Evolutionary conservation across 495 filamentous ascomycete genomes (phyloP), one percentile per base, ranked within the genome.

Genomic region (Trypethelium eluteriae): DNA sequence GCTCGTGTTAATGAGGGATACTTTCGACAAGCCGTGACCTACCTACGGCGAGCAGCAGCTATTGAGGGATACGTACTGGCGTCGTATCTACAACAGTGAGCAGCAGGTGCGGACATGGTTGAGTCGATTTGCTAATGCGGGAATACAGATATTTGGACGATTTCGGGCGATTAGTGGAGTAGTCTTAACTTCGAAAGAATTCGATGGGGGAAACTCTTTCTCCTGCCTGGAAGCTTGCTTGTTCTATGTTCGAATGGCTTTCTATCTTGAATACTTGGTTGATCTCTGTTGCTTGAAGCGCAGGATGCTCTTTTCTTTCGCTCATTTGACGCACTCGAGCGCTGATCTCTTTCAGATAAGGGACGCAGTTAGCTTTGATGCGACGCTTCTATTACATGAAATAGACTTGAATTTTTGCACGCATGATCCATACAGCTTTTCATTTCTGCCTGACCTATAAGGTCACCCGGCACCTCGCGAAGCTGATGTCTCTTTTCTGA

Each of bases 1-100:
- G 56, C 79, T 18, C 74, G 77, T 16, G 73, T 72, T 44, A 81
- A 78, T 63, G 75, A 78, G 56, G 74, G 70, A 7, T 74, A 81
- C 56, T 84, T 83, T 68, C 71, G 72, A 57, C 72, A 78, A 65
- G 81, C 82, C 11, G 64, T 84, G 35, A 68, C 62, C 25, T 80
- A 82, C 71, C 74, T 84, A n/a, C 76, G 78, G 36, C 66, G 69
- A 41, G 81, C 82, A 3, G 65, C 70, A 34, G 67, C 72, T 10
- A 74, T 78, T 6, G 73, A 73, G 36, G 78, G 74, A 7, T 82
- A 81, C 68, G 69, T 47, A 7, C 73, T 84, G 12, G 74, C 79
- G 0, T 50, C 65, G 12, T 78, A 82, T 70, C 68, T 83, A 47
- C 79, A 78, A 65, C 77, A 79, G 76, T 84, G 63, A 62, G 76